Conservation (phyloP, 441 rosid genomes). For the Gossypium lobatum region DNA sequence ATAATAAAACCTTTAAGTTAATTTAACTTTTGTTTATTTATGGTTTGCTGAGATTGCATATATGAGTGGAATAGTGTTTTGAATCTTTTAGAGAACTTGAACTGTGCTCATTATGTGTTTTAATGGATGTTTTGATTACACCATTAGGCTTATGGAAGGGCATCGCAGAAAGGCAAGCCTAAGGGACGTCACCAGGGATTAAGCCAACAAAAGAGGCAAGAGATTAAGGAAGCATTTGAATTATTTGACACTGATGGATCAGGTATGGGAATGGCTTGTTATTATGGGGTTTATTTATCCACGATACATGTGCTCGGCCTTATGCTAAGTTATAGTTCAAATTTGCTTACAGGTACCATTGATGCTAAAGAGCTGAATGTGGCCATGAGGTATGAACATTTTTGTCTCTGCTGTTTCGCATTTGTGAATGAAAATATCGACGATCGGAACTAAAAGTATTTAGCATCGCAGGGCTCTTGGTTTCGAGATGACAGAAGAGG, state of each 20-base stretch:
- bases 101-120: background rate
- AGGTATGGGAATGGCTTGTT: constrained; percentile 35
- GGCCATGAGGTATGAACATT: constrained; percentile 74
- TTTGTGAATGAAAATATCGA: background rate
- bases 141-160: constrained; percentile 51
- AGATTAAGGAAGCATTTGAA: constrained; percentile 90
- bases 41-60: background rate
- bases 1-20: background rate
- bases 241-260: constrained; percentile 94
- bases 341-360: constrained; percentile 50
- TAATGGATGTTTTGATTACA: background rate
- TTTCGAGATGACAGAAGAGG: constrained; percentile 89
- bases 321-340: constrained; percentile 7
- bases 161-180: constrained; percentile 54
- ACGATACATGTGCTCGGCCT: background rate
- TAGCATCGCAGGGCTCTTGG: constrained; percentile 83
- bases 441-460: constrained; percentile 14
- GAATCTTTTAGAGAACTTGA: background rate
- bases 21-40: background rate
- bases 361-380: constrained; percentile 97
- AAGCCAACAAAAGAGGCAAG: constrained; percentile 40
- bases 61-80: background rate
- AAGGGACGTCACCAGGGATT: constrained; percentile 54
- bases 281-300: background rate
- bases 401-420: background rate